Percentiles rank a stretch among this genome's conserved stretches.
phyloP scores from a whole-genome alignment of 495 filamentous ascomycete species.

The Podospora anserina region DNA sequence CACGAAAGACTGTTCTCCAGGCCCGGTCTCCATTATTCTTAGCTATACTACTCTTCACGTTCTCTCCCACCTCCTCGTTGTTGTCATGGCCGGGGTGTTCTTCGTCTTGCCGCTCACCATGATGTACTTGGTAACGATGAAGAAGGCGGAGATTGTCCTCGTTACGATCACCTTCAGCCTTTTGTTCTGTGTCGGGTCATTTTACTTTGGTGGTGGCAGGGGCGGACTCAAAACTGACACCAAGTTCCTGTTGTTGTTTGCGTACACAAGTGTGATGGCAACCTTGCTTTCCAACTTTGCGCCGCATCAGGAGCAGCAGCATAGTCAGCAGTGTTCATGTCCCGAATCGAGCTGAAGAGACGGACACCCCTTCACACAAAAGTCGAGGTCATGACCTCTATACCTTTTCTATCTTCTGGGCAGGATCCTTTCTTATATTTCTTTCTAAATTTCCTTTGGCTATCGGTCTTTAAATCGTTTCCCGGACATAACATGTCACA shows the following conservation, averaged over 20 bases:
- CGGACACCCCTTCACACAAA: too few species aligned
- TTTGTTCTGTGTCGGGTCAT: constrained; percentile 1
- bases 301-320: not conserved
- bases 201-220: not conserved
- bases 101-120: not conserved
- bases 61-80: not conserved
- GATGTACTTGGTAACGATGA: not conserved
- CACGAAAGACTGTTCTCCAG: too few species aligned
- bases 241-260: constrained; percentile 7
- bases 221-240: not conserved
- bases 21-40: not conserved
- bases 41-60: not conserved
- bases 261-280: constrained; percentile 5
- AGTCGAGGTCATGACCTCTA: too few species aligned
- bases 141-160: not conserved
- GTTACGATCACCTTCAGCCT: not conserved
- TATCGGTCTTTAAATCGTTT: too few species aligned
- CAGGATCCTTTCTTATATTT: too few species aligned
- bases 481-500: too few species aligned
- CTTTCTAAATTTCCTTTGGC: too few species aligned
- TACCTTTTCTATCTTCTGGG: too few species aligned
- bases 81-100: not conserved
- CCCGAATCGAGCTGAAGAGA: too few species aligned
- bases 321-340: too few species aligned
- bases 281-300: constrained; percentile 2